These are phyloP conservation scores for Musa schizocarpa DNA, from an alignment of 176 grass and related monocot species.

Conservation along the genomic window DNA sequence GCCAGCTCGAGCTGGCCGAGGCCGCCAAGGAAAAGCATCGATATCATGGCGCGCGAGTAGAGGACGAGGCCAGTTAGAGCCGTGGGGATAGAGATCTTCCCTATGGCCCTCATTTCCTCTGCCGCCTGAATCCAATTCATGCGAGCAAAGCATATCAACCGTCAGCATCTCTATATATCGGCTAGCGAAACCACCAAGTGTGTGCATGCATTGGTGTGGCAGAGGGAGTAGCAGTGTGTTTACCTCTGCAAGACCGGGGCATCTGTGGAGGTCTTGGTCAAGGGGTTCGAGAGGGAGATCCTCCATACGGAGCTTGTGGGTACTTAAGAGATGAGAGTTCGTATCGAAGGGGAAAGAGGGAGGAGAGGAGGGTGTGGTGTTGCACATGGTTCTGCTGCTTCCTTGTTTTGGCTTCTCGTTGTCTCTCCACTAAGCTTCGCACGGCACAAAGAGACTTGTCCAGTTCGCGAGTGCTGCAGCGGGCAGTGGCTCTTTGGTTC, in stretches of 20 bases:
- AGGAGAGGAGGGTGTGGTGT: background rate
- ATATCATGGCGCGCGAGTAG: constrained; percentile 81
- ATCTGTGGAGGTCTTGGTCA: constrained; percentile 2
- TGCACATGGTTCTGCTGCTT: background rate
- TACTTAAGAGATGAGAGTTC: constrained; percentile 26
- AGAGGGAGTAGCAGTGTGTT: background rate
- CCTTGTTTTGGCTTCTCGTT: background rate
- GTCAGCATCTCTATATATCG: too few species aligned
- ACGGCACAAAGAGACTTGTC: too few species aligned
- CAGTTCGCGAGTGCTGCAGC: too few species aligned
- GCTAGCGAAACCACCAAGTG: background rate
- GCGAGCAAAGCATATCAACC: background rate
- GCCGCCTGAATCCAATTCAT: constrained; percentile 34
- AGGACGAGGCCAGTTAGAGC: constrained; percentile 74
- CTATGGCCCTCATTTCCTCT: constrained; percentile 66
- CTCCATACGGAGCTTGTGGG: background rate
- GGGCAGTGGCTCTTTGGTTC: too few species aligned
- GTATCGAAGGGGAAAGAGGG: constrained; percentile 5
- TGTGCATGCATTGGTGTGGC: constrained; percentile 18
- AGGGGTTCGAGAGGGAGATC: background rate
- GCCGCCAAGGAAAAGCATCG: constrained; percentile 78
- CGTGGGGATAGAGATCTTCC: constrained; percentile 64
- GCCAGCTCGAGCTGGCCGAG: constrained; percentile 75
- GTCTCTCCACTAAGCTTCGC: too few species aligned
- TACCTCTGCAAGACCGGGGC: constrained; percentile 14